phyloP scores from a whole-genome alignment of 805 yeast genomes.

The Isabelozyma pseudorhagii region DNA sequence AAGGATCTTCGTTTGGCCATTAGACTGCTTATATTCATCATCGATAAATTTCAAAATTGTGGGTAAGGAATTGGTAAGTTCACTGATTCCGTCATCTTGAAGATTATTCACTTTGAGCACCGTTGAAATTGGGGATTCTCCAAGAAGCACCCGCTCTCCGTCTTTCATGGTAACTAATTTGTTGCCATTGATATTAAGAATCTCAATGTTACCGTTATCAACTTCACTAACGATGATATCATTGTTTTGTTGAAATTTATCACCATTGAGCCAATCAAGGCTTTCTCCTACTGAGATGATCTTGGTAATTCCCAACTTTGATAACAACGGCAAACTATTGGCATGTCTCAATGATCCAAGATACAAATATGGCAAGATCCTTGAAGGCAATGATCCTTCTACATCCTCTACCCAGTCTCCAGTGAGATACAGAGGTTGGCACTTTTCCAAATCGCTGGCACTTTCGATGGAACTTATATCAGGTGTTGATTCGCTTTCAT shows the following conservation, averaged over 20 bases:
- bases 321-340: slow-evolving; percentile 59
- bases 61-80: slow-evolving; percentile 59
- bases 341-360: slow-evolving; percentile 86
- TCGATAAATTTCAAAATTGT: slow-evolving; percentile 67
- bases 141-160: not conserved
- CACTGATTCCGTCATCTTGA: slow-evolving; percentile 90
- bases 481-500: slow-evolving; percentile 6
- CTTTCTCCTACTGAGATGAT: slow-evolving; percentile 86
- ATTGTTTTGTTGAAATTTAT: slow-evolving; percentile 22
- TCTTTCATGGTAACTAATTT: not conserved
- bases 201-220: slow-evolving; percentile 30
- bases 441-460: not conserved
- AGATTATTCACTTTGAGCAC: slow-evolving; percentile 67
- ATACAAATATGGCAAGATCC: slow-evolving; percentile 78
- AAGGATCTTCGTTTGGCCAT: slow-evolving; percentile 37
- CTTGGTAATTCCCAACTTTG: slow-evolving; percentile 63
- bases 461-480: slow-evolving; percentile 6
- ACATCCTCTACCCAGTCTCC: slow-evolving; percentile 37
- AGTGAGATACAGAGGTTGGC: not conserved
- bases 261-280: slow-evolving; percentile 56
- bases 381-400: slow-evolving; percentile 77
- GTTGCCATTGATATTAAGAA: slow-evolving; percentile 22
- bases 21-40: slow-evolving; percentile 16
- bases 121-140: slow-evolving; percentile 30
- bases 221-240: slow-evolving; percentile 18